Evolutionary conservation across 495 filamentous ascomycete species (phyloP), one percentile per base, ranked within the genome.

Genomic region (Penicillium desertorum): DNA sequence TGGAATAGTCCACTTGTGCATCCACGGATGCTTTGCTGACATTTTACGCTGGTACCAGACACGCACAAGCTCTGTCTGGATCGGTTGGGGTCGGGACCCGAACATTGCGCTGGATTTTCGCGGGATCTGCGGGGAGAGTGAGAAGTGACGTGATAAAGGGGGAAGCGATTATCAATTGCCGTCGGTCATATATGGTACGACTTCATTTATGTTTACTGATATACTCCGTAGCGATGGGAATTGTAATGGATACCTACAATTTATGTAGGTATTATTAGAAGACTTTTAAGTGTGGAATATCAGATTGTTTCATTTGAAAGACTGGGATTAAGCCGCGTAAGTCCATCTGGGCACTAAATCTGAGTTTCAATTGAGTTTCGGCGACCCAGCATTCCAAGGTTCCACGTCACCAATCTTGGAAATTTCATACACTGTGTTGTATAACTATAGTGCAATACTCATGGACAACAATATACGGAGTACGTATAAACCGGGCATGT

Each of bases 121-220:
- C 36, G 23, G 45, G 60, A 62, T 58, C 51, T 20, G 34, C 47
- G 34, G 23, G 51, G 39, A 52, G 52, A 51, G 52, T 47, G 11
- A 4, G 45, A 55, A 25, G 10, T 37, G 30, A 53, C 20, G 19
- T 23, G 60, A 56, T 62, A 55, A 55, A 62, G 50, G 46, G 50
- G 50, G 37, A 22, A 42, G 30, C 9, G 10, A 59, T 65, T 62
- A 56, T 56, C 54, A 62, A 62, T 60, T 55, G n/a, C 23, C 45
- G 19, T 39, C 46, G 23, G 50, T 63, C 54, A 63, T 30, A 19
- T 29, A 36, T 19, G 0, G 19, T 22, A 45, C 12, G 11, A 16
- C 5, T 12, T 23, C 32, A 36, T 30, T 11, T 30, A 30, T 30
- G 9, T 30, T 30, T 30, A 30, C 29, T 30, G 29, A 30, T 30